Percentiles rank a stretch among this genome's conserved stretches.
Conservation (phyloP, 2,329 filamentous ascomycete genomes). For the Beauveria sp. region DNA sequence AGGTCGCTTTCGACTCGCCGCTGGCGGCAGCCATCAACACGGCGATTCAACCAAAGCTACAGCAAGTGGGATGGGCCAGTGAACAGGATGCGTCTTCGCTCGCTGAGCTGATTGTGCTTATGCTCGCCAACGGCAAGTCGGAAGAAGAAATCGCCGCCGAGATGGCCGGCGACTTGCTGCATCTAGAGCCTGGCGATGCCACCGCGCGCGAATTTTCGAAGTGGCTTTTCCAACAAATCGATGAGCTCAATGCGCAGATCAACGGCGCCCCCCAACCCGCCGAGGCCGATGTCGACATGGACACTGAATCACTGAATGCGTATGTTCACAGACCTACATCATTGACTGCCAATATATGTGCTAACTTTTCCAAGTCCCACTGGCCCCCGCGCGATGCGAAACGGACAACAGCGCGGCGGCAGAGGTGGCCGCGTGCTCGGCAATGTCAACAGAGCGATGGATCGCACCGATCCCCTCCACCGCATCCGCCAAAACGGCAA, state of each 20-base stretch:
- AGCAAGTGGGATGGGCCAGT: slow-evolving; percentile 88
- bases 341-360: slow-evolving; percentile 3
- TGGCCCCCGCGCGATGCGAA: slow-evolving; percentile 91
- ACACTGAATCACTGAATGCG: slow-evolving; percentile 61
- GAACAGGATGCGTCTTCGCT: slow-evolving; percentile 72
- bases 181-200: slow-evolving; percentile 73
- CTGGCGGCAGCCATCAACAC: slow-evolving; percentile 76
- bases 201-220: slow-evolving; percentile 74
- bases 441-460: slow-evolving; percentile 76
- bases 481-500: slow-evolving; percentile 67
- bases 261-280: slow-evolving; percentile 36
- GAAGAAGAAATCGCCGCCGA: slow-evolving; percentile 84
- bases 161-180: slow-evolving; percentile 79
- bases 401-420: slow-evolving; percentile 52
- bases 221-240: slow-evolving; percentile 91
- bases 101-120: slow-evolving; percentile 92
- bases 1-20: slow-evolving; percentile 69
- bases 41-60: slow-evolving; percentile 82
- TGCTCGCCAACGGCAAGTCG: slow-evolving; percentile 93
- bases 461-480: slow-evolving; percentile 72
- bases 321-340: slow-evolving; percentile 34
- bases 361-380: slow-evolving; percentile 64
- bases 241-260: slow-evolving; percentile 54
- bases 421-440: slow-evolving; percentile 79
- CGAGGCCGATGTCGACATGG: slow-evolving; percentile 39